These are phyloP conservation scores for Zelopaecilomyces penicillatus DNA, from an alignment of 2,329 filamentous ascomycete species.

Conservation along the genomic window DNA sequence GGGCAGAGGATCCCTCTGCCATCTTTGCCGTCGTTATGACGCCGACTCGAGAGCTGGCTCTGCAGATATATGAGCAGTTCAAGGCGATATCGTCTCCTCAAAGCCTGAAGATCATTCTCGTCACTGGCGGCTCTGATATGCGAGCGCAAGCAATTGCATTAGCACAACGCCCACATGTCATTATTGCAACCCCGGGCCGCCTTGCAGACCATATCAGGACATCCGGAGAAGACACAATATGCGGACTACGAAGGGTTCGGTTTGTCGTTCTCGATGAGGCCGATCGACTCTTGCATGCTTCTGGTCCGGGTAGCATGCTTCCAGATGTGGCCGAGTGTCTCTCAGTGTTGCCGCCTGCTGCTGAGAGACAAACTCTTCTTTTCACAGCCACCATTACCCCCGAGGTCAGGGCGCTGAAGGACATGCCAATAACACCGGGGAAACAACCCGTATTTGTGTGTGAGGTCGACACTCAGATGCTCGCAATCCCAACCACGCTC, in stretches of 20 bases:
- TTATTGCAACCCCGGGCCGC: slow-evolving; percentile 89
- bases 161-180: slow-evolving; percentile 73
- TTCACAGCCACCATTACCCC: slow-evolving; percentile 95
- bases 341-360: slow-evolving; percentile 66
- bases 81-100: slow-evolving; percentile 85
- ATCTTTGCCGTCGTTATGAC: slow-evolving; percentile 88
- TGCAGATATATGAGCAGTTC: slow-evolving; percentile 95
- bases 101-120: slow-evolving; percentile 76
- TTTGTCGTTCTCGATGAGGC: slow-evolving; percentile 95
- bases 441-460: slow-evolving; percentile 79
- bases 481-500: slow-evolving; percentile 74
- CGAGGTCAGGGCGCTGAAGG: slow-evolving; percentile 80
- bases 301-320: slow-evolving; percentile 78
- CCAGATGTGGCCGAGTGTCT: slow-evolving; percentile 87
- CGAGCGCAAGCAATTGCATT: slow-evolving; percentile 79
- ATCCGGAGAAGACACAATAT: slow-evolving; percentile 84
- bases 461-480: slow-evolving; percentile 68
- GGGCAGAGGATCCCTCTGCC: slow-evolving; percentile 84
- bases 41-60: slow-evolving; percentile 80
- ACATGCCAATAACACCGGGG: slow-evolving; percentile 59
- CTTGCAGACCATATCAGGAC: slow-evolving; percentile 88
- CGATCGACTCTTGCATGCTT: slow-evolving; percentile 72
- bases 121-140: slow-evolving; percentile 93
- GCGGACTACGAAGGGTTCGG: slow-evolving; percentile 66
- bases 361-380: slow-evolving; percentile 79